Percentiles rank a stretch among this genome's conserved stretches.
phyloP scores from a whole-genome alignment of 2,329 filamentous ascomycete genomes.

The Dendryphion nanum region DNA sequence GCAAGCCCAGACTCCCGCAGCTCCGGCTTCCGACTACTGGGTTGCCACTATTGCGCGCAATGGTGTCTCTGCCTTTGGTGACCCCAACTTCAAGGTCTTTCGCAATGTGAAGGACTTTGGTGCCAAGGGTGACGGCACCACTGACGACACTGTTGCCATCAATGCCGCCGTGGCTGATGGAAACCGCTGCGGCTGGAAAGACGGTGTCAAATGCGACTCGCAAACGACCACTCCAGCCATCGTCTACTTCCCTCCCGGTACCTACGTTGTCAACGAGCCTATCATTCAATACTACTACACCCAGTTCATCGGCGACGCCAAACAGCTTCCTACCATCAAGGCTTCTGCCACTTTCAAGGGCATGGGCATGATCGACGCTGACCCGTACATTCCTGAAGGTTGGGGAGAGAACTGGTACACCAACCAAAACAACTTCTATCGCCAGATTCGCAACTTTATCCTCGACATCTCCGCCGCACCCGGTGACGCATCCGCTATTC shows the following conservation, averaged over 20 bases:
- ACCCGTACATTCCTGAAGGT: conserved; percentile 74
- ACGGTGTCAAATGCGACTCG: conserved; percentile 71
- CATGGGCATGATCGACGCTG: conserved; percentile 84
- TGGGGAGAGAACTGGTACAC: conserved; percentile 50
- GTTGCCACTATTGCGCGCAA: conserved; percentile 67
- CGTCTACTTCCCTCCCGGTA: conserved; percentile 89
- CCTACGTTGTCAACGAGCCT: conserved; percentile 76
- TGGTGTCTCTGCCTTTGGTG: conserved; percentile 65
- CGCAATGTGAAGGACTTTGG: conserved; percentile 50
- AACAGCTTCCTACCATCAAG: conserved; percentile 72
- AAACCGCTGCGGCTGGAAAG: conserved; percentile 76
- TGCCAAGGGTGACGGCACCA: conserved; percentile 58
- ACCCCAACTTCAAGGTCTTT: conserved; percentile 60
- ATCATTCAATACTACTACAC: conserved; percentile 90
- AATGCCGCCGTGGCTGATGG: conserved; percentile 79
- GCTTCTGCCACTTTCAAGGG: conserved; percentile 63
- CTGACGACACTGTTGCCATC: conserved; percentile 87
- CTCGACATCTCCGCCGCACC: conserved; percentile 47
- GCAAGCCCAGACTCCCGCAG: conserved; percentile 19
- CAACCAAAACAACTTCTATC: conserved; percentile 57
- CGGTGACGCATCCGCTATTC: conserved; percentile 51
- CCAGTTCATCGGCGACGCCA: conserved; percentile 81
- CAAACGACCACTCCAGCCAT: conserved; percentile 80
- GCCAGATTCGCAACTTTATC: conserved; percentile 54
- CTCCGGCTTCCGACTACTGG: conserved; percentile 60